Evolutionary conservation across 345 rosid species (phyloP), one percentile per base, ranked within the genome.

Genomic region (Euphorbia lathyris): DNA sequence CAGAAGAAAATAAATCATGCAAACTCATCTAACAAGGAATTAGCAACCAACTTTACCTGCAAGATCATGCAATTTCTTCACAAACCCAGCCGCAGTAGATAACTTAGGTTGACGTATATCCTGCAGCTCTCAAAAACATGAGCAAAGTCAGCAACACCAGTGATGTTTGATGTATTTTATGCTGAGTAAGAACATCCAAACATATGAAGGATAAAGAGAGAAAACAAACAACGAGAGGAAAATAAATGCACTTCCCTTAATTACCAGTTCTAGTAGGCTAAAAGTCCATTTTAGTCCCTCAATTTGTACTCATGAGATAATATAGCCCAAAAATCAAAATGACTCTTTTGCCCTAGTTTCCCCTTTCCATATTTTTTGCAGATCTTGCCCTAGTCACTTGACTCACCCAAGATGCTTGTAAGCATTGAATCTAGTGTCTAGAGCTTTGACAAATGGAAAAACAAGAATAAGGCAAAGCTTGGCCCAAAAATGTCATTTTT

Each of bases 61-160:
- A 80, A 91, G 90, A 78, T 87, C 96, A 34, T 93, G 98, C 79
- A 93, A 66, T 77, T 88, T 93, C 76, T 84, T 88, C 71, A 91
- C 98, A 76, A 93, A 84, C 70, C 81, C 85, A 65, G 97, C 83
- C 32, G 98, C 94, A 64, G 86, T 83, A 65, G 86, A 86, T 66
- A 84, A 76, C 80, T 78, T 91, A 38, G 86, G 88, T 74, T 84
- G 96, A 58, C 83, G 85, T 17, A 78, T 60, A 62, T 88, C 97
- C 98, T 93, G 86, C 77, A 73, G 72, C 10, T 43, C 25, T 52
- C 75, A 78, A 69, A 25, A 23, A 52, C 23, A 38, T 9, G 22
- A 80, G 51, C 65, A 58, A 67, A 40, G 52, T 71, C 59, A 63
- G 66, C 12, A 70, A 70, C 52, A 62, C 2, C 29, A 53, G 61